Evolutionary conservation across 148 eudicot genomes (phyloP).

Genomic region (Rhododendron griersonianum): DNA sequence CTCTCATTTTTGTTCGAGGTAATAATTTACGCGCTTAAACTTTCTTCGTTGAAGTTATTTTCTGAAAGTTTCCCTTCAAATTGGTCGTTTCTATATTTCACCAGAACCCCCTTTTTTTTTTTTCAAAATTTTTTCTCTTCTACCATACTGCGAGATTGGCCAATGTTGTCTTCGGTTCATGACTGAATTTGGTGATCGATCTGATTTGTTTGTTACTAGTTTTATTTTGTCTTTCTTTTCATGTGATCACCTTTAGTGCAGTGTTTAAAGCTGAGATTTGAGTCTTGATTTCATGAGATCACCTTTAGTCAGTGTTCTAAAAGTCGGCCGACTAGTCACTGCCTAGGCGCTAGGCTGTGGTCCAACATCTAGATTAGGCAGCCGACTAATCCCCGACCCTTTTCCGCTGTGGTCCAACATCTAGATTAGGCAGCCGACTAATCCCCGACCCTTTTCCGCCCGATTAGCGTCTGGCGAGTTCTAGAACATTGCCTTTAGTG

Average conservation of each 20-base stretch:
- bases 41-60: not conserved
- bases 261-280: not conserved
- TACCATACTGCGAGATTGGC: not conserved
- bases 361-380: too few relatives aligned
- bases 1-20: not conserved
- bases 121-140: too few relatives aligned
- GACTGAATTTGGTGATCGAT: not conserved
- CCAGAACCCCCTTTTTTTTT: not conserved
- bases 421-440: too few relatives aligned
- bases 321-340: too few relatives aligned
- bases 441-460: too few relatives aligned
- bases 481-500: not conserved
- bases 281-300: not conserved
- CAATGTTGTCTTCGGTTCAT: not conserved
- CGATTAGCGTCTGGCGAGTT: too few relatives aligned
- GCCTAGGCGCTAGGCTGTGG: too few relatives aligned
- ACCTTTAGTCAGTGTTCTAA: too few relatives aligned
- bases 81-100: not conserved
- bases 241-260: not conserved
- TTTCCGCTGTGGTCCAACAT: too few relatives aligned
- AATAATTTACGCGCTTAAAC: not conserved
- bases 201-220: not conserved
- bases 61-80: not conserved
- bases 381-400: too few relatives aligned
- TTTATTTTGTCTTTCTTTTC: not conserved